Evolutionary conservation across 2,329 filamentous ascomycete species (phyloP).

Genomic region (Hymenoscyphus occultus): DNA sequence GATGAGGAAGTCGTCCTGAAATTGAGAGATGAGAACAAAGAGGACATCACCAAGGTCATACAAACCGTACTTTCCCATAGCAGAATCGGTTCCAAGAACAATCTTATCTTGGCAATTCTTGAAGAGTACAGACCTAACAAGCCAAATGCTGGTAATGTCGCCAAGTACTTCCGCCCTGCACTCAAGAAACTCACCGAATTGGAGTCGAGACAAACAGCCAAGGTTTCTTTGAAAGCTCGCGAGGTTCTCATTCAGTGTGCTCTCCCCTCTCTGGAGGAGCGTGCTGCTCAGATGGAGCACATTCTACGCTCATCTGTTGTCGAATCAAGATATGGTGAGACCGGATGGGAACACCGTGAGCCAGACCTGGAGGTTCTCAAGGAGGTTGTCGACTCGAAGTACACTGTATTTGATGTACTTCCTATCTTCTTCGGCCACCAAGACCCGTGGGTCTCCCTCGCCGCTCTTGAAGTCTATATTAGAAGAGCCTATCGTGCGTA

Average conservation of each 20-base stretch:
- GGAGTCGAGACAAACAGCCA: constrained; percentile 77
- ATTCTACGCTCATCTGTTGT: constrained; percentile 94
- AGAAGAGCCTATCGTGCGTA: constrained; percentile 97
- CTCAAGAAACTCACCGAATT: constrained; percentile 88
- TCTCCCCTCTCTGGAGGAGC: constrained; percentile 91
- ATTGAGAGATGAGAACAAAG: constrained; percentile 94
- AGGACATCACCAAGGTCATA: constrained; percentile 80
- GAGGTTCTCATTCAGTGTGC: constrained; percentile 98
- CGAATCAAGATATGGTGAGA: constrained; percentile 96
- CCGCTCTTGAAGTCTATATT: constrained; percentile 92
- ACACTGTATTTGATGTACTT: constrained; percentile 95
- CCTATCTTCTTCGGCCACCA: constrained; percentile 93
- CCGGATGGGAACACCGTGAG: constrained; percentile 92
- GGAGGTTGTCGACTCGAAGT: constrained; percentile 97
- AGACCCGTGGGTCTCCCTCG: constrained; percentile 90
- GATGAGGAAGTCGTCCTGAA: constrained; percentile 93
- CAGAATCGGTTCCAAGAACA: constrained; percentile 89
- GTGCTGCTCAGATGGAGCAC: constrained; percentile 95
- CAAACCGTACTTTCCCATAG: constrained; percentile 92
- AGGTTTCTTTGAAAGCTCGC: constrained; percentile 94
- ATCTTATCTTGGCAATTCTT: constrained; percentile 84
- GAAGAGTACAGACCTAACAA: constrained; percentile 95
- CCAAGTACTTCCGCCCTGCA: constrained; percentile 78
- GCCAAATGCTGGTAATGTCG: constrained; percentile 82
- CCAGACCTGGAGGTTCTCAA: constrained; percentile 88